phyloP scores from a whole-genome alignment of 2,329 filamentous ascomycete species.

The Lachnellula hyalina region DNA sequence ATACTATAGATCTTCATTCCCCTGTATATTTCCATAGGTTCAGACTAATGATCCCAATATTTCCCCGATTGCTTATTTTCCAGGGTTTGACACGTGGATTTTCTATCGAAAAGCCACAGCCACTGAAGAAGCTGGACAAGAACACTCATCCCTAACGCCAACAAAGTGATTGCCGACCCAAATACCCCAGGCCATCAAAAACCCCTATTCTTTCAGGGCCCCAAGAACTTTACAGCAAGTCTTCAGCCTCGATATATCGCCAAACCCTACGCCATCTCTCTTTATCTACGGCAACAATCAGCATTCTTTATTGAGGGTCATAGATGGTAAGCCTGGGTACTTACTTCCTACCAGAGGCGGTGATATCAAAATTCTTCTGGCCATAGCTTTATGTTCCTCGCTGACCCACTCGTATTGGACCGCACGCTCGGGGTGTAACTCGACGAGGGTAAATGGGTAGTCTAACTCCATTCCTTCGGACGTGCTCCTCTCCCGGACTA shows the following conservation, averaged over 20 bases:
- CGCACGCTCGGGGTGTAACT: slow-evolving; percentile 9
- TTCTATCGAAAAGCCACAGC: too few relatives aligned
- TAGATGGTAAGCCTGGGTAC: not conserved
- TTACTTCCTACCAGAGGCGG: not conserved
- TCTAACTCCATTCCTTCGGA: slow-evolving; percentile 5
- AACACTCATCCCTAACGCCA: too few relatives aligned
- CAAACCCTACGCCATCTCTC: slow-evolving; percentile 6
- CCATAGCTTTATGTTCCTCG: slow-evolving; percentile 8
- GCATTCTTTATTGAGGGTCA: not conserved
- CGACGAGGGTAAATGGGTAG: slow-evolving; percentile 9
- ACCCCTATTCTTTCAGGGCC: not conserved
- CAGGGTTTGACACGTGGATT: not conserved
- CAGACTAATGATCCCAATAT: not conserved
- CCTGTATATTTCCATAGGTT: not conserved
- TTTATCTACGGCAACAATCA: slow-evolving; percentile 3
- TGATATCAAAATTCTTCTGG: slow-evolving; percentile 1
- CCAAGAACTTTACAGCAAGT: not conserved
- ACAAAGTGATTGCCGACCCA: too few relatives aligned
- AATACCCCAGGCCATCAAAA: too few relatives aligned
- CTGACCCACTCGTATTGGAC: slow-evolving; percentile 10
- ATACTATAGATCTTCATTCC: not conserved
- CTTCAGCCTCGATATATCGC: not conserved
- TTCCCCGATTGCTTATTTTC: not conserved
- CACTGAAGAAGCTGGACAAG: not conserved
- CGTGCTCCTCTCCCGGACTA: slow-evolving; percentile 5